Evolutionary conservation across 2,329 filamentous ascomycete species (phyloP), one percentile per base, ranked within the genome.

Genomic region (Trichoderma sp.): DNA sequence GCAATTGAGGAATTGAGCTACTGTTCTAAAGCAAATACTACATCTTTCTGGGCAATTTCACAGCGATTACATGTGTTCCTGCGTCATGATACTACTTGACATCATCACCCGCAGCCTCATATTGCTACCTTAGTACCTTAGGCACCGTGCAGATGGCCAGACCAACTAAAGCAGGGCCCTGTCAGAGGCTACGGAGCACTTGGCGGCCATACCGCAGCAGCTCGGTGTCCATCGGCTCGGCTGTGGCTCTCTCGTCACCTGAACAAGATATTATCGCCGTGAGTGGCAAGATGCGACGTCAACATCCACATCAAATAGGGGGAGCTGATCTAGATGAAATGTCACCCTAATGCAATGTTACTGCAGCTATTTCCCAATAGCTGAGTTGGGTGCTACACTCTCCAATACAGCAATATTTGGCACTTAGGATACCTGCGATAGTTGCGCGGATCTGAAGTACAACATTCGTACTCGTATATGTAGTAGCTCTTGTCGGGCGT

Each of bases 271-370:
- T 69, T 56, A 51, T 60, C 53, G 21, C 56, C 21, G n/a, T 53
- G 57, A n/a, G 66, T 69, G 66, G 66, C 66, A 69, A 69, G 39
- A 69, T 34, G 39, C 56, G 43, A 61, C 66, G 66, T 61, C 66
- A 61, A 69, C 28, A 47, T 12, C 36, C 34, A 36, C 34, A 36
- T 24, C 63, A 15, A 60, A 61, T 47, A 61, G 36, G 56, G 34
- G 56, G 24, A 43, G 65, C 14, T 18, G 65, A 68, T 47, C 64
- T 67, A 18, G 64, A 66, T 57, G 9, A 15, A 66, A 28, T 56
- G 21, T 34, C 21, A 53, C 32, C 34, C 15, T 28, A 24, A 30
- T 47, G 26, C 34, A n/a, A n/a, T 47, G 14, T 30, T 24, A 12
- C 15, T 47, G 53, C 24, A 47, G 32, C 34, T 30, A 26, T 39